phyloP scores from a whole-genome alignment of 2,329 filamentous ascomycete genomes.

The Claviceps maximensis region DNA sequence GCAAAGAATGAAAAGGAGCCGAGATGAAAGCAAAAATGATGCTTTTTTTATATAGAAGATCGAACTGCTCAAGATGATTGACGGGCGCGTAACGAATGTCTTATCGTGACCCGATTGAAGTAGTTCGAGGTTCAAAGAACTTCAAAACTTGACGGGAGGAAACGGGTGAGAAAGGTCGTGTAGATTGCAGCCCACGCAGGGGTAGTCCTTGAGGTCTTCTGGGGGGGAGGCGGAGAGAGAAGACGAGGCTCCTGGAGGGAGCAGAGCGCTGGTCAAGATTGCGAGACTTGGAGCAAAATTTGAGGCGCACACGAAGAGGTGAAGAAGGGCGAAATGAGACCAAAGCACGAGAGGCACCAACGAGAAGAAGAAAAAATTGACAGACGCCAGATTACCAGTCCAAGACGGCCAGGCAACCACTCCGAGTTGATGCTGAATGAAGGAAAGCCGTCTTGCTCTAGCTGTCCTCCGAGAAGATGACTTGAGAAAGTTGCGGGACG shows the following conservation, averaged over 20 bases:
- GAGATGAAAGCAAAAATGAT: slow-evolving; percentile 2
- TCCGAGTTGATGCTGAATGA: slow-evolving; percentile 4
- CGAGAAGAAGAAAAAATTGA: slow-evolving; percentile 3
- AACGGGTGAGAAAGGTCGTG: not conserved
- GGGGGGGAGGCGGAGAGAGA: not conserved
- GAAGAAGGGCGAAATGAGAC: slow-evolving; percentile 2
- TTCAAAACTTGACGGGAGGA: not conserved
- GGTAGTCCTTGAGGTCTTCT: not conserved
- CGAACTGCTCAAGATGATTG: not conserved
- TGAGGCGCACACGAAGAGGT: not conserved
- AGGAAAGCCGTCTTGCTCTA: slow-evolving; percentile 4
- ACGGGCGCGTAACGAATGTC: not conserved
- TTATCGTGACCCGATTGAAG: not conserved
- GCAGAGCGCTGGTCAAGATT: not conserved
- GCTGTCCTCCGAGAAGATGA: slow-evolving; percentile 5
- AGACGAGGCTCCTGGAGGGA: slow-evolving; percentile 1
- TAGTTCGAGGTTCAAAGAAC: not conserved
- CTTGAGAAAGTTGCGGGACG: slow-evolving; percentile 7
- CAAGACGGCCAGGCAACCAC: slow-evolving; percentile 5
- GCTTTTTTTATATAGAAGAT: not conserved
- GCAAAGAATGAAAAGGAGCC: not conserved
- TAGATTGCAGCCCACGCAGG: not conserved
- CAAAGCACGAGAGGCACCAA: slow-evolving; percentile 4
- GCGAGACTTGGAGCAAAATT: slow-evolving; percentile 4
- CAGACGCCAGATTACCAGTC: slow-evolving; percentile 3